Evolutionary conservation across 1,139 yeast genomes (phyloP).

Genomic region (Entelexis paramagnoliae): DNA sequence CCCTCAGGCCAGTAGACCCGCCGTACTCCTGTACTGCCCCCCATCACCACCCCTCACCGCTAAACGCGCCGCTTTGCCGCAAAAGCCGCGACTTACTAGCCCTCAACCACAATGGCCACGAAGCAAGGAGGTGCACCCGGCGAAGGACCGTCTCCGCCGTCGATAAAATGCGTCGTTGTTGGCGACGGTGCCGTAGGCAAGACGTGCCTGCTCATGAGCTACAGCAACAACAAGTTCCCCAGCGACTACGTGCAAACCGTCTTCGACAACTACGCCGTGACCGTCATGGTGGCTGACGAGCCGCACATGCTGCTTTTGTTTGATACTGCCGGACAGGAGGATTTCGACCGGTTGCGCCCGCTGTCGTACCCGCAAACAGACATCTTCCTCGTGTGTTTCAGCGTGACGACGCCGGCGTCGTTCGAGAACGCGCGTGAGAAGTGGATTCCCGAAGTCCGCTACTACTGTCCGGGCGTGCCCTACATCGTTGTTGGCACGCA

Average conservation of each 20-base stretch:
- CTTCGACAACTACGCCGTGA: slow-evolving; percentile 93
- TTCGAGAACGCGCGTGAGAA: slow-evolving; percentile 95
- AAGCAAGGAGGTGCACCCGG: slow-evolving; percentile 13
- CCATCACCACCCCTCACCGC: background rate
- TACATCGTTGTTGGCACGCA: slow-evolving; percentile 94
- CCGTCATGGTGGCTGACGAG: slow-evolving; percentile 97
- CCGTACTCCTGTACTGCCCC: background rate
- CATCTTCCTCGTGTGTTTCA: slow-evolving; percentile 87
- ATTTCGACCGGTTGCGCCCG: slow-evolving; percentile 94
- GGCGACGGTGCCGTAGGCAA: slow-evolving; percentile 96
- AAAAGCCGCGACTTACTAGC: background rate
- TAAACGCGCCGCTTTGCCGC: background rate
- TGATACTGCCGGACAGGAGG: slow-evolving; percentile 99
- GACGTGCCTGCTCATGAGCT: slow-evolving; percentile 83
- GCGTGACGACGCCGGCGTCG: slow-evolving; percentile 94
- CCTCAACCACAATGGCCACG: slow-evolving; percentile 10
- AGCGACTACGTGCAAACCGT: slow-evolving; percentile 87
- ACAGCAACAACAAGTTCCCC: slow-evolving; percentile 90
- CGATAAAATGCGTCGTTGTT: slow-evolving; percentile 88
- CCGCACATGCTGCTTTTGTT: slow-evolving; percentile 92
- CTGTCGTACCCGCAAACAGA: slow-evolving; percentile 94
- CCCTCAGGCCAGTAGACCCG: slow-evolving; percentile 1
- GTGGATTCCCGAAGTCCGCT: slow-evolving; percentile 98
- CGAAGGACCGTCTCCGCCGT: slow-evolving; percentile 23
- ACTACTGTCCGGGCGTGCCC: slow-evolving; percentile 96